Evolutionary conservation across 1,284 basidiomycete genomes (phyloP).

Genomic region (Phellopilus nigrolimitatus): DNA sequence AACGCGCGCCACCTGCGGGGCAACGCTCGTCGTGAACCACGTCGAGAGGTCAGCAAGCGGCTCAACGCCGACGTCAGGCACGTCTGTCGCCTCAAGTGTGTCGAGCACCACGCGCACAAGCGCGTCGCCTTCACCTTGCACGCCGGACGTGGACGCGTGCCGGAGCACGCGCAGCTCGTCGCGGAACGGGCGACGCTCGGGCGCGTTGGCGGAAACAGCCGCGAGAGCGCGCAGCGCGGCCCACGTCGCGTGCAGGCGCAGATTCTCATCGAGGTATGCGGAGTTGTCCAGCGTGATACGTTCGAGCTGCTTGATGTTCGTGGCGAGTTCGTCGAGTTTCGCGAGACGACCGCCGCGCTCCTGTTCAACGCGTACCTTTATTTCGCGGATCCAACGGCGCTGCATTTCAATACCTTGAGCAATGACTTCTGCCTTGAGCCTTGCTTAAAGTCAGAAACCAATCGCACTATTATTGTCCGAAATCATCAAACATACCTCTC

Average conservation of each 20-base stretch:
- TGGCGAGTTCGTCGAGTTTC: conserved; percentile 90
- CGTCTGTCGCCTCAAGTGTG: conserved; percentile 68
- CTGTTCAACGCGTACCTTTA: conserved; percentile 94
- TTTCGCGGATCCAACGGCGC: conserved; percentile 92
- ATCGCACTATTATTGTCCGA: conserved; percentile 10
- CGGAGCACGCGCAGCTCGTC: conserved; percentile 84
- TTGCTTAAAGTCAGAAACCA: conserved; percentile 28
- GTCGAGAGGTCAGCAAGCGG: conserved; percentile 83
- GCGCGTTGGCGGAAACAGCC: conserved; percentile 48
- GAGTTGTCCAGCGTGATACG: conserved; percentile 90
- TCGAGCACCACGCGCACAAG: conserved; percentile 67
- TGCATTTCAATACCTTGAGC: conserved; percentile 97
- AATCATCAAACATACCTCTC: conserved; percentile 54
- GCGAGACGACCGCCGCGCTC: conserved; percentile 95
- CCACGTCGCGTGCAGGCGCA: conserved; percentile 81
- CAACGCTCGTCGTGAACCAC: conserved; percentile 87
- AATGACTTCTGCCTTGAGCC: conserved; percentile 91
- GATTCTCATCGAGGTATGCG: conserved; percentile 83
- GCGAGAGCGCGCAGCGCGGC: conserved; percentile 65
- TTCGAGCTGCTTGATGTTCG: conserved; percentile 87
- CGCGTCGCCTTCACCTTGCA: conserved; percentile 63
- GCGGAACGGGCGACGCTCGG: conserved; percentile 75
- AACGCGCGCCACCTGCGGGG: conserved; percentile 81
- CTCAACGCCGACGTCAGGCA: conserved; percentile 84
- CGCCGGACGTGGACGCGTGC: conserved; percentile 66